These are phyloP conservation scores for Ceratobasidium sp. DNA, from an alignment of 1,284 basidiomycete species.

Conservation along the genomic window DNA sequence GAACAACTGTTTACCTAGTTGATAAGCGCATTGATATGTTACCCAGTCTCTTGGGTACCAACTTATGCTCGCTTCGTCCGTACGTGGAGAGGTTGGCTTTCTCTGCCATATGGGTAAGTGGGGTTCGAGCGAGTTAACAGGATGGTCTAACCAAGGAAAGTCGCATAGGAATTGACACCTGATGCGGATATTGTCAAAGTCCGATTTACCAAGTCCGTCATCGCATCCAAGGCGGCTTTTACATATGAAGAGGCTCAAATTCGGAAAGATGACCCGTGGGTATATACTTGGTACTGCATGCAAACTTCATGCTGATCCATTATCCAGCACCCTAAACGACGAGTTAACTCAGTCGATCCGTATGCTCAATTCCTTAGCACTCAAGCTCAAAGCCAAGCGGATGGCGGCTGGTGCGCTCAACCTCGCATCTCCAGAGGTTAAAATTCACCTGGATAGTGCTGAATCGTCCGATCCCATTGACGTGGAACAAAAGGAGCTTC, in stretches of 20 bases:
- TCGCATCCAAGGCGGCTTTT: conserved; percentile 94
- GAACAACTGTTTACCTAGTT: conserved; percentile 97
- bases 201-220: conserved; percentile 94
- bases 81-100: conserved; percentile 95
- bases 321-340: conserved; percentile 64
- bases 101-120: conserved; percentile 89
- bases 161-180: conserved; percentile 75
- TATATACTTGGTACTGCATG: conserved; percentile 39
- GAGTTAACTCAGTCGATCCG: conserved; percentile 87
- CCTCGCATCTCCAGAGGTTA: conserved; percentile 96
- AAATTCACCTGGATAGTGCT: conserved; percentile 89
- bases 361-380: conserved; percentile 85
- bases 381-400: conserved; percentile 81
- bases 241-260: conserved; percentile 97
- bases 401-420: conserved; percentile 96
- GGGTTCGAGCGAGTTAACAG: background rate
- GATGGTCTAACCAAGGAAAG: background rate
- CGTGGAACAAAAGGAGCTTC: conserved; percentile 92
- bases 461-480: conserved; percentile 96
- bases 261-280: conserved; percentile 89
- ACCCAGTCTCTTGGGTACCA: conserved; percentile 91
- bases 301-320: background rate
- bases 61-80: conserved; percentile 91
- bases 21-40: conserved; percentile 99
- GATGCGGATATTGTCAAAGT: conserved; percentile 90